phyloP scores from a whole-genome alignment of 1,139 yeast genomes.

The Diutina scorzettiae region DNA sequence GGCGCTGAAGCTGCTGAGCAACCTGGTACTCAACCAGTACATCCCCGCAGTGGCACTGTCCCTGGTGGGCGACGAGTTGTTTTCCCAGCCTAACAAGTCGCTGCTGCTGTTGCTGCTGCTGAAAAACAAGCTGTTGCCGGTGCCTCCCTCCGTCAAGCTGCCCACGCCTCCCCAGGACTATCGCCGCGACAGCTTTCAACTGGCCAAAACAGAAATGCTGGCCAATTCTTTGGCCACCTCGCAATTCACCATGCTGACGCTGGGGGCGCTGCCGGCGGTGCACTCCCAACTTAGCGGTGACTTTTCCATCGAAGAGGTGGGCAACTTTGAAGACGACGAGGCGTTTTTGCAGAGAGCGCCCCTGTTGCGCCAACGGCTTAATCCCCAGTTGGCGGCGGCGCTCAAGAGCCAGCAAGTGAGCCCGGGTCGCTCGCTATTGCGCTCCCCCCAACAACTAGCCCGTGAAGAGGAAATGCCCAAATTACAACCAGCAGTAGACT shows the following conservation, averaged over 20 bases:
- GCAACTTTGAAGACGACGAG: neutral
- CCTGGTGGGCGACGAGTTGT: neutral
- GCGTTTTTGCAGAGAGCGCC: constrained; percentile 2
- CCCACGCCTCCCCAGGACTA: neutral
- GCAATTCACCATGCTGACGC: constrained; percentile 4
- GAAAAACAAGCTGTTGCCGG: constrained; percentile 2
- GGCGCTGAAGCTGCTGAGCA: constrained; percentile 10
- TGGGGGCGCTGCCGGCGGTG: constrained; percentile 5
- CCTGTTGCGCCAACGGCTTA: constrained; percentile 4
- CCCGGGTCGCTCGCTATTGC: neutral
- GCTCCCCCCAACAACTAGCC: neutral
- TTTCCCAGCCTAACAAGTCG: neutral
- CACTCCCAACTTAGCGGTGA: neutral
- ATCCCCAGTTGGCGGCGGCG: constrained; percentile 3
- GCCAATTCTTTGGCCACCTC: neutral
- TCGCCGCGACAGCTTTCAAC: neutral
- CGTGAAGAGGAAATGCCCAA: neutral
- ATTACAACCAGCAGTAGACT: neutral
- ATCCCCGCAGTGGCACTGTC: neutral
- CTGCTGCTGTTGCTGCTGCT: constrained; percentile 2
- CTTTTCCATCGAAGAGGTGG: neutral
- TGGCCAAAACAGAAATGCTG: neutral
- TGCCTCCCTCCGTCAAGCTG: neutral
- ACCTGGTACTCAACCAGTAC: constrained; percentile 7
- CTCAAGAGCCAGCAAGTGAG: neutral